Percentiles rank a stretch among this genome's conserved stretches.
phyloP scores from a whole-genome alignment of 2,329 filamentous ascomycete genomes.

The Ascochyta koolunga region DNA sequence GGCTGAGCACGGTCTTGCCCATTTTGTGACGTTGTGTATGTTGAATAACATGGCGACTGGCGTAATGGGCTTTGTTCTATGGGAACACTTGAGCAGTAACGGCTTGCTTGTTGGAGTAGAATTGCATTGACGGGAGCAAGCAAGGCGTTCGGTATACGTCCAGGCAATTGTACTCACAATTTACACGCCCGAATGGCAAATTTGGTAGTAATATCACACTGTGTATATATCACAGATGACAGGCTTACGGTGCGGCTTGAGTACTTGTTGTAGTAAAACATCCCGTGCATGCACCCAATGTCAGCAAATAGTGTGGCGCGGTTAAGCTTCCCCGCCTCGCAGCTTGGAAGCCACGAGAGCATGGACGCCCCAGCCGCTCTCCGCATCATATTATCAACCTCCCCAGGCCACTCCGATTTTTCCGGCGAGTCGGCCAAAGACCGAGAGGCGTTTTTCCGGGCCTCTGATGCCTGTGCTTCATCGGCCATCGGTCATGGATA shows the following conservation, averaged over 20 bases:
- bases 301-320: conserved; percentile 21
- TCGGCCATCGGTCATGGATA: background rate
- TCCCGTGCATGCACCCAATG: conserved; percentile 9
- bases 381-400: conserved; percentile 30
- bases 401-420: conserved; percentile 17
- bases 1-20: background rate
- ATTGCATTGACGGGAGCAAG: background rate
- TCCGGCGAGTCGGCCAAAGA: conserved; percentile 23
- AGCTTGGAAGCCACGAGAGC: conserved; percentile 20
- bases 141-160: background rate
- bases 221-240: conserved; percentile 10
- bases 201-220: background rate
- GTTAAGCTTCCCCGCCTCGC: conserved; percentile 31
- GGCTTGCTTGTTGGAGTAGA: background rate
- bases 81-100: background rate
- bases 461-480: conserved; percentile 5
- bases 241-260: conserved; percentile 7
- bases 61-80: background rate
- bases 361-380: conserved; percentile 29
- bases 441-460: conserved; percentile 28
- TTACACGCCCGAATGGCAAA: background rate
- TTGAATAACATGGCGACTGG: background rate
- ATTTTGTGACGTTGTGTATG: background rate
- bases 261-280: conserved; percentile 25
- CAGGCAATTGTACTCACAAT: background rate